A percentile compares a stretch with the other conserved stretches of the same genome.
phyloP scores from a whole-genome alignment of 179 eudicot genomes.

The Silene coronaria region DNA sequence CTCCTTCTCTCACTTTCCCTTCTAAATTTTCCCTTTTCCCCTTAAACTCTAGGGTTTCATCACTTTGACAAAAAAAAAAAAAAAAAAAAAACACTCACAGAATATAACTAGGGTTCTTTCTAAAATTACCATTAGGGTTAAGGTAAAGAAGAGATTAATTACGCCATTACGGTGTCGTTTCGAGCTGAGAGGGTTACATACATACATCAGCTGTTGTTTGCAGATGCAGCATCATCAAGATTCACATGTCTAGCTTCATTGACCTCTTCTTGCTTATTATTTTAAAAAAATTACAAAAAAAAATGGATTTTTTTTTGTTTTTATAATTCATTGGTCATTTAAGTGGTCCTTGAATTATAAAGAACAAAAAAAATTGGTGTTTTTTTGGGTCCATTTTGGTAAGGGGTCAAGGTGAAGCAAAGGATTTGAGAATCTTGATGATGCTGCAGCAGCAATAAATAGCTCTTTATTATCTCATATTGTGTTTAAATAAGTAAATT shows the following conservation, averaged over 20 bases:
- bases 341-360: slow-evolving; percentile 1
- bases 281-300: not conserved
- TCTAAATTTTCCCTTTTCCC: not conserved
- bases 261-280: not conserved
- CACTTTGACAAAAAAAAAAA: too few relatives aligned
- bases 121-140: slow-evolving; percentile 18
- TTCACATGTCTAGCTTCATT: slow-evolving; percentile 37
- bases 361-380: not conserved
- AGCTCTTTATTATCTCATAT: slow-evolving; percentile 35
- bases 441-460: slow-evolving; percentile 62
- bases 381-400: not conserved
- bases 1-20: not conserved
- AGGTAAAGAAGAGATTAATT: not conserved
- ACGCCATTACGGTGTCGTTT: not conserved
- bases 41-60: slow-evolving; percentile 17
- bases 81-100: too few relatives aligned
- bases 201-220: slow-evolving; percentile 40
- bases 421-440: slow-evolving; percentile 45
- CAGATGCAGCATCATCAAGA: slow-evolving; percentile 68
- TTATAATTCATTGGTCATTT: not conserved
- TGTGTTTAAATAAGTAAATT: not conserved
- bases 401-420: slow-evolving; percentile 16
- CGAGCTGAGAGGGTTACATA: not conserved
- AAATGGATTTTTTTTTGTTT: not conserved
- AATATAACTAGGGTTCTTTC: not conserved